Percentiles rank a stretch among this genome's conserved stretches.
Conservation (phyloP, 768 basidiomycete genomes). For the Trametes elegans region DNA sequence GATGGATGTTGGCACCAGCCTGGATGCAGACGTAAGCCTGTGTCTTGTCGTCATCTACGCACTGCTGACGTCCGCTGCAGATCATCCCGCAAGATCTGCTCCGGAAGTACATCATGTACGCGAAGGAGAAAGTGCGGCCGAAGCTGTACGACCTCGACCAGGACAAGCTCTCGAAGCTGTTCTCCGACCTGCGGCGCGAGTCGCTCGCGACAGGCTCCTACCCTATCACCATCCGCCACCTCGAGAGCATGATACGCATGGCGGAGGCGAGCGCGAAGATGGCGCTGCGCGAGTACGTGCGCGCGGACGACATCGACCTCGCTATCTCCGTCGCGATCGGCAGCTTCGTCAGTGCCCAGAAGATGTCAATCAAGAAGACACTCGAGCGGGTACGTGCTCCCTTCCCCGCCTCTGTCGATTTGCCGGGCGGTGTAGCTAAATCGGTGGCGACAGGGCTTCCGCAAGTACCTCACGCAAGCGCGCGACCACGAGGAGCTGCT, state of each 20-base stretch:
- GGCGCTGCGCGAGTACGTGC: conserved; percentile 94
- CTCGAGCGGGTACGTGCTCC: conserved; percentile 75
- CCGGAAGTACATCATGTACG: conserved; percentile 99
- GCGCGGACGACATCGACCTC: conserved; percentile 93
- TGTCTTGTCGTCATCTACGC: neutral
- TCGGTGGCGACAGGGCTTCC: conserved; percentile 68
- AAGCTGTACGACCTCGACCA: conserved; percentile 95
- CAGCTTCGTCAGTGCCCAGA: conserved; percentile 95
- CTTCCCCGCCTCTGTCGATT: neutral
- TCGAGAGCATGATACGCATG: conserved; percentile 99
- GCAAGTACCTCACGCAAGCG: conserved; percentile 95
- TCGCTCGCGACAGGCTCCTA: conserved; percentile 98
- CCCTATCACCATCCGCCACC: conserved; percentile 95
- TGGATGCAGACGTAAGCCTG: conserved; percentile 83
- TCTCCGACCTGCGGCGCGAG: conserved; percentile 93
- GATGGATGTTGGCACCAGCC: conserved; percentile 84
- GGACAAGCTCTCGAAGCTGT: conserved; percentile 91
- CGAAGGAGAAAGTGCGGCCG: conserved; percentile 87
- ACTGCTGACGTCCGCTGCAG: conserved; percentile 39
- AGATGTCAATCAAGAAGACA: conserved; percentile 98
- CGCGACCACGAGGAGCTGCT: conserved; percentile 95
- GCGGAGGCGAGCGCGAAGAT: conserved; percentile 98
- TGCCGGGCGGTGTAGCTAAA: neutral
- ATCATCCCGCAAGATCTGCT: conserved; percentile 96
- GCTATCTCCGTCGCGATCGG: conserved; percentile 95